phyloP scores from a whole-genome alignment of 345 rosid genomes.

The Citrus australasica region DNA sequence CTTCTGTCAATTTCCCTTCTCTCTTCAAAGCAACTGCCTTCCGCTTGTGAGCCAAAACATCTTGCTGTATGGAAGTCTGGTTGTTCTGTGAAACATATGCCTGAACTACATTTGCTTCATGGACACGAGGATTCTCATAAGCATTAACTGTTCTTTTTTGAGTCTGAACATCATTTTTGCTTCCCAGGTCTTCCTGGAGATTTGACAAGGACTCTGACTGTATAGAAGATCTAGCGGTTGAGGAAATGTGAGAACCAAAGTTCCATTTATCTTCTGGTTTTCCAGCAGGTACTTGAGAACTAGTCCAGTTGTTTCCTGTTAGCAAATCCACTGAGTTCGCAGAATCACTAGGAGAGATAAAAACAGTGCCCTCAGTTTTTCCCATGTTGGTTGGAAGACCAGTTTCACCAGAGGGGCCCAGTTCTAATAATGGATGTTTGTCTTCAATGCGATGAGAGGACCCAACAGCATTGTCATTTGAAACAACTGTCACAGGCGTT shows the following conservation, averaged over 20 bases:
- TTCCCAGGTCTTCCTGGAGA: constrained; percentile 8
- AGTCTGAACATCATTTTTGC: background rate
- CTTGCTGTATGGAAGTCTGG: constrained; percentile 44
- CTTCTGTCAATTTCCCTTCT: constrained; percentile 81
- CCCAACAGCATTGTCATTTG: constrained; percentile 24
- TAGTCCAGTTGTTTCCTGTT: constrained; percentile 36
- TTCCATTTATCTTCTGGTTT: constrained; percentile 28
- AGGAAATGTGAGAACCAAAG: constrained; percentile 18
- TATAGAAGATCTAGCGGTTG: constrained; percentile 11
- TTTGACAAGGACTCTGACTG: constrained; percentile 8
- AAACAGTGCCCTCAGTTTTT: constrained; percentile 12
- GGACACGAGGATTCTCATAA: constrained; percentile 15
- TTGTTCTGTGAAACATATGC: constrained; percentile 31
- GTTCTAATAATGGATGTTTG: constrained; percentile 23
- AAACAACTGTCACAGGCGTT: constrained; percentile 6
- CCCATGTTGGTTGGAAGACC: constrained; percentile 13
- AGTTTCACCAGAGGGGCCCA: constrained; percentile 24
- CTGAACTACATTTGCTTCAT: constrained; percentile 27
- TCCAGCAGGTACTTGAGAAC: constrained; percentile 22
- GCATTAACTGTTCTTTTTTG: constrained; percentile 19
- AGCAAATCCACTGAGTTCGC: constrained; percentile 41
- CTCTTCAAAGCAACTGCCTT: constrained; percentile 75
- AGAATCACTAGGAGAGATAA: constrained; percentile 19
- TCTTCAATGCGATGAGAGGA: constrained; percentile 21
- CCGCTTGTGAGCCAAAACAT: constrained; percentile 66